Evolutionary conservation across 208 protist genomes (phyloP).

Genomic region (Phytomonas francai): DNA sequence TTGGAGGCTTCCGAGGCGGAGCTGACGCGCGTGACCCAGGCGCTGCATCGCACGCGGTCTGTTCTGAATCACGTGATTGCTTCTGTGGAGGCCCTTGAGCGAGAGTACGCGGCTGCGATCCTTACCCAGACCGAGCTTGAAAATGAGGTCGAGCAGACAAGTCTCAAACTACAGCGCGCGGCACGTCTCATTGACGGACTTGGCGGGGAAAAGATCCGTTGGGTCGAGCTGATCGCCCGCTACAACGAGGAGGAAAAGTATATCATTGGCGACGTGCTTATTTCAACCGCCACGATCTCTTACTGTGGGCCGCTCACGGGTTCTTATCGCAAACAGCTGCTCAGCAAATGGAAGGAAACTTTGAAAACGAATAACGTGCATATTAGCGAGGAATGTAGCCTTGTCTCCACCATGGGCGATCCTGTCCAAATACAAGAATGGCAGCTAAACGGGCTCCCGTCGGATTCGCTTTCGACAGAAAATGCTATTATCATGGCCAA

Average conservation of each 20-base stretch:
- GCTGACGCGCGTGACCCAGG: slow-evolving; percentile 80
- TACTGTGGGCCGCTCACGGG: slow-evolving; percentile 96
- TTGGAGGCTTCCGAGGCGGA: slow-evolving; percentile 85
- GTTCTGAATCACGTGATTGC: slow-evolving; percentile 91
- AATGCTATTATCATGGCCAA: slow-evolving; percentile 96
- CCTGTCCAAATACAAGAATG: slow-evolving; percentile 94
- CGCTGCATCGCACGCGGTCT: slow-evolving; percentile 85
- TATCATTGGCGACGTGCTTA: slow-evolving; percentile 94
- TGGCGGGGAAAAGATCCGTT: slow-evolving; percentile 94
- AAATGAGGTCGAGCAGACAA: slow-evolving; percentile 91
- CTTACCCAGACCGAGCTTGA: slow-evolving; percentile 92
- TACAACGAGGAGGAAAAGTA: slow-evolving; percentile 82
- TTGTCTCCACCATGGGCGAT: slow-evolving; percentile 91
- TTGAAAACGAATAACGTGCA: slow-evolving; percentile 46
- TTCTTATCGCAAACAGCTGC: slow-evolving; percentile 85
- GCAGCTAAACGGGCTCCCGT: slow-evolving; percentile 93
- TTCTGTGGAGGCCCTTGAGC: slow-evolving; percentile 90
- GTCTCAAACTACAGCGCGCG: slow-evolving; percentile 92
- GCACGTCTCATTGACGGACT: slow-evolving; percentile 94
- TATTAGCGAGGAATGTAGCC: slow-evolving; percentile 59
- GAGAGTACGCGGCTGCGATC: slow-evolving; percentile 88
- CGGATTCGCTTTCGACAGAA: slow-evolving; percentile 93
- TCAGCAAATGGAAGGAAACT: slow-evolving; percentile 70
- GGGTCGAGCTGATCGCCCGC: slow-evolving; percentile 81
- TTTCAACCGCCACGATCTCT: slow-evolving; percentile 91